Percentiles rank a stretch among this genome's conserved stretches.
Evolutionary conservation across 2,329 filamentous ascomycete species (phyloP).

Genomic region (Akanthomyces muscarius): DNA sequence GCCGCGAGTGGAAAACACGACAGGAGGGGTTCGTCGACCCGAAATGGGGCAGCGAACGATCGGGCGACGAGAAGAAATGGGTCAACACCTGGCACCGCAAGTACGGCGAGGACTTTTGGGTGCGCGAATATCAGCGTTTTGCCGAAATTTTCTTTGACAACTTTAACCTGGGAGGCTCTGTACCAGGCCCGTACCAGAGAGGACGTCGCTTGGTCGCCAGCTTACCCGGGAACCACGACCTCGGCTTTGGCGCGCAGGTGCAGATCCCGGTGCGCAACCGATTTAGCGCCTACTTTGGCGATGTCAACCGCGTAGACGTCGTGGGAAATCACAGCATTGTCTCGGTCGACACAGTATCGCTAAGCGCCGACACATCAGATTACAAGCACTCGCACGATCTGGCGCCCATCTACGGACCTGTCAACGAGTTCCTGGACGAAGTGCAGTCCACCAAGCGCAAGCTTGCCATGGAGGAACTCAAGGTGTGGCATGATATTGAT

Average conservation of each 20-base stretch:
- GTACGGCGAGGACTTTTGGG: slow-evolving; percentile 81
- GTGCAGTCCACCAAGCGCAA: slow-evolving; percentile 63
- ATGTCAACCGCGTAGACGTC: slow-evolving; percentile 85
- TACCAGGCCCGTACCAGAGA: slow-evolving; percentile 54
- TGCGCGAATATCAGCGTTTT: slow-evolving; percentile 81
- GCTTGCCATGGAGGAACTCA: slow-evolving; percentile 65
- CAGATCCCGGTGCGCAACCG: slow-evolving; percentile 75
- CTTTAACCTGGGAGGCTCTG: slow-evolving; percentile 56
- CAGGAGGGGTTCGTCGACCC: slow-evolving; percentile 57
- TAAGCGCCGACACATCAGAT: slow-evolving; percentile 65
- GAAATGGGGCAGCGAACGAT: slow-evolving; percentile 51
- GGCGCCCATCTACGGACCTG: slow-evolving; percentile 67
- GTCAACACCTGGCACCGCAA: slow-evolving; percentile 66
- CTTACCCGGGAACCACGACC: slow-evolving; percentile 89
- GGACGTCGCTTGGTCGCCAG: slow-evolving; percentile 78
- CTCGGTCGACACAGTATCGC: slow-evolving; percentile 80
- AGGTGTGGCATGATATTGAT: slow-evolving; percentile 56
- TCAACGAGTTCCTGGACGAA: slow-evolving; percentile 68
- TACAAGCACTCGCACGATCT: slow-evolving; percentile 50
- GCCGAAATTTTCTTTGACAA: slow-evolving; percentile 75
- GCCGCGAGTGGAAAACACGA: slow-evolving; percentile 84
- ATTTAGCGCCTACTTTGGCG: slow-evolving; percentile 85
- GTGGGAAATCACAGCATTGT: slow-evolving; percentile 95
- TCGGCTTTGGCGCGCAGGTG: slow-evolving; percentile 85
- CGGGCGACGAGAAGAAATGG: slow-evolving; percentile 48